phyloP scores from a whole-genome alignment of 805 yeast genomes.

The Cyberlindnera mycetangii region DNA sequence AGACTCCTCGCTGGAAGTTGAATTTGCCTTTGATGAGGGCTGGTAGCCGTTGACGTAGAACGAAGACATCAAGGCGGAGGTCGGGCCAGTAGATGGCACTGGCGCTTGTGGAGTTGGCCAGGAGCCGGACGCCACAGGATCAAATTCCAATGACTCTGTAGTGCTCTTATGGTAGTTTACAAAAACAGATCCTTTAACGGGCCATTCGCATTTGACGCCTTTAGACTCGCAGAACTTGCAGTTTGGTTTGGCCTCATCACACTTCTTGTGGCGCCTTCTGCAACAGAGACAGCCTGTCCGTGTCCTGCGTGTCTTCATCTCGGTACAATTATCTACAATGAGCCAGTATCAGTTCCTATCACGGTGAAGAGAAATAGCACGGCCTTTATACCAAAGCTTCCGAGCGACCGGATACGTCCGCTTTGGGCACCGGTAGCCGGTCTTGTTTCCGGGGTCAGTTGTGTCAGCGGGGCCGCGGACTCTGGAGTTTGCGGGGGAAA shows the following conservation, averaged over 20 bases:
- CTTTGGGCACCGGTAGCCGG: slow-evolving; percentile 3
- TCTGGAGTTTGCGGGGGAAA: not conserved
- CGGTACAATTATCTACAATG: slow-evolving; percentile 2
- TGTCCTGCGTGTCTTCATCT: slow-evolving; percentile 15
- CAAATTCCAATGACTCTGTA: not conserved
- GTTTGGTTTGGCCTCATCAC: slow-evolving; percentile 18
- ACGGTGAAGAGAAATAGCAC: no score
- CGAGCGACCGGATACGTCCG: slow-evolving; percentile 7
- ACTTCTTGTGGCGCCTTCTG: slow-evolving; percentile 19
- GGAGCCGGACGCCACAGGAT: not conserved
- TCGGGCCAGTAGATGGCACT: not conserved
- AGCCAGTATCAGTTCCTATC: not conserved
- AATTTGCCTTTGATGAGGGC: not conserved
- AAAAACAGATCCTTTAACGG: slow-evolving; percentile 15
- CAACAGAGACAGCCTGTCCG: slow-evolving; percentile 21
- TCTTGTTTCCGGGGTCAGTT: not conserved
- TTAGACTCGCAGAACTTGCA: slow-evolving; percentile 16
- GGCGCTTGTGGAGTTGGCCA: not conserved
- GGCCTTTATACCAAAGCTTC: not conserved
- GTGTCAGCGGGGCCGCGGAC: not conserved
- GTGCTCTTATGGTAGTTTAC: no score
- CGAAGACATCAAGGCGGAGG: not conserved
- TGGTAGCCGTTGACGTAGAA: not conserved
- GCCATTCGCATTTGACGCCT: slow-evolving; percentile 20
- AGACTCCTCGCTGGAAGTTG: slow-evolving; percentile 1